Percentiles rank a stretch among this genome's conserved stretches.
phyloP scores from a whole-genome alignment of 139 green algal species.

The Coelastrella sp. region DNA sequence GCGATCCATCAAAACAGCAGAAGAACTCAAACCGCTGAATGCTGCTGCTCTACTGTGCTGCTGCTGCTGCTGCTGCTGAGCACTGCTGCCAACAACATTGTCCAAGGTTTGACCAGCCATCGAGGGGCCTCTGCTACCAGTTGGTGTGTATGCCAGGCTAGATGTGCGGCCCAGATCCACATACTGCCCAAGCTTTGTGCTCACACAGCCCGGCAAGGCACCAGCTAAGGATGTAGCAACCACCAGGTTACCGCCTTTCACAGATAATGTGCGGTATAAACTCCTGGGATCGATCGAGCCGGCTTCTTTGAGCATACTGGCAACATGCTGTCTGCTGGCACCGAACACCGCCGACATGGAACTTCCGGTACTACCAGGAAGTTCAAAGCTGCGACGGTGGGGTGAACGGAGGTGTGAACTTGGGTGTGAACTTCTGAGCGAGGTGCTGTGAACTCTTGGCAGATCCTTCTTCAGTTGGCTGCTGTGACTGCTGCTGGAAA shows the following conservation, averaged over 20 bases:
- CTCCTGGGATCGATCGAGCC: background rate
- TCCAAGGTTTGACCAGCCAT: too few relatives aligned
- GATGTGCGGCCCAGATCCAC: background rate
- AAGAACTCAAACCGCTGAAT: too few relatives aligned
- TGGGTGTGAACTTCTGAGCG: background rate
- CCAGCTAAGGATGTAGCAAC: background rate
- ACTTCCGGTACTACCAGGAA: background rate
- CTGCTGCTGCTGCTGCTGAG: background rate
- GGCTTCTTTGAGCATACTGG: background rate
- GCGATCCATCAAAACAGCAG: background rate
- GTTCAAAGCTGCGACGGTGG: slow-evolving; percentile 4
- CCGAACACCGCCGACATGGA: slow-evolving; percentile 8
- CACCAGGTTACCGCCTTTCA: background rate
- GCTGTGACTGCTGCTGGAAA: background rate
- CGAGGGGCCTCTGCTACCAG: too few relatives aligned
- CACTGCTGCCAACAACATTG: too few relatives aligned
- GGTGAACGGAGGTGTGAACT: background rate
- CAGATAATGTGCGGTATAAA: background rate
- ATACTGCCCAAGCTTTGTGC: background rate
- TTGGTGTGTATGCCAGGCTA: background rate
- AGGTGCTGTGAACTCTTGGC: background rate
- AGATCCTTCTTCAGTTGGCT: background rate
- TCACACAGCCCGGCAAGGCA: background rate
- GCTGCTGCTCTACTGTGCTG: background rate
- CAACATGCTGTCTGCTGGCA: background rate